Evolutionary conservation across 1,284 basidiomycete species (phyloP).

Genomic region (Ceratobasidium theobromae): DNA sequence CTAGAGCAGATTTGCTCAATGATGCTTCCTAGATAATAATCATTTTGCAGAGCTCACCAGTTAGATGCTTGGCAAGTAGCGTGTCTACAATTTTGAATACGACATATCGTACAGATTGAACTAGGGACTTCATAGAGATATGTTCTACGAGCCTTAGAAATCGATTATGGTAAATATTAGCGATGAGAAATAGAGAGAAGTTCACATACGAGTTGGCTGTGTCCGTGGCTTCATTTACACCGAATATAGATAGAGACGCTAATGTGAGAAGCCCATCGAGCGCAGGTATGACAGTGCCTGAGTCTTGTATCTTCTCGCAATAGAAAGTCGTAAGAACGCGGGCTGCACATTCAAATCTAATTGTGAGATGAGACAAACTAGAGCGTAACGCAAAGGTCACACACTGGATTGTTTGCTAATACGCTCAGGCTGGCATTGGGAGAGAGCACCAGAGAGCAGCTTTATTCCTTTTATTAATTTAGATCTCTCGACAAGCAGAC

Average conservation of each 20-base stretch:
- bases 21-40: neutral
- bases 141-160: conserved; percentile 66
- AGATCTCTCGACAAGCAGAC: conserved; percentile 16
- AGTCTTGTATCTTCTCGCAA: conserved; percentile 82
- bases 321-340: conserved; percentile 84
- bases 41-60: conserved; percentile 51
- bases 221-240: conserved; percentile 67
- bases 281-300: conserved; percentile 76
- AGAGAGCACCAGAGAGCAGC: conserved; percentile 67
- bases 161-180: neutral
- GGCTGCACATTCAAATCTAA: conserved; percentile 50
- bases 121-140: conserved; percentile 78
- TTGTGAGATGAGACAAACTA: neutral
- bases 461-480: conserved; percentile 61
- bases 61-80: conserved; percentile 71
- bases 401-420: conserved; percentile 82
- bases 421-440: conserved; percentile 58
- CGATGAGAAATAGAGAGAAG: neutral
- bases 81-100: conserved; percentile 85
- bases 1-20: neutral
- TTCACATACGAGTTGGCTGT: conserved; percentile 66
- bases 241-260: conserved; percentile 64
- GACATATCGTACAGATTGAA: conserved; percentile 78
- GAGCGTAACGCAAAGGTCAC: conserved; percentile 38
- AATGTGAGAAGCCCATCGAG: conserved; percentile 73